Evolutionary conservation across 1,284 basidiomycete species (phyloP), one percentile per base, ranked within the genome.

Genomic region (Fistulinella cinereoalba): DNA sequence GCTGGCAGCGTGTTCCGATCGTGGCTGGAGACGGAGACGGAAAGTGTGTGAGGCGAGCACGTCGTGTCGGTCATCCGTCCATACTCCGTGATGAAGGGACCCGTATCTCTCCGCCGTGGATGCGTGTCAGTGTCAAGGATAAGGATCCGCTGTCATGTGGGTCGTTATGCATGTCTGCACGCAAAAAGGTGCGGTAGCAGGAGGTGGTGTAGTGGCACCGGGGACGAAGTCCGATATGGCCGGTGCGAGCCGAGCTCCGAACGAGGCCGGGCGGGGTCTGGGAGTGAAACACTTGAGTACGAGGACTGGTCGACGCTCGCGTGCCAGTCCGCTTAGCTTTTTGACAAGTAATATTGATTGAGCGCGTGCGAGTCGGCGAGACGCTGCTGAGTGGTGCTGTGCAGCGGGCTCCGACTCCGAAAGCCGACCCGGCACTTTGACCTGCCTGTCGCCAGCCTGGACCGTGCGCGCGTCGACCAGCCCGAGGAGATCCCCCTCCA

Each of bases 401-500:
- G 12, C 25, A 27, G 25, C 12, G 7, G 12, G 12, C 9, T 8
- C n/a, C n/a, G 16, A n/a, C 8, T 33, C 18, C 34, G 34, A 21
- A 22, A 36, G 34, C 34, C 11, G 34, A n/a, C 21, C 12, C 22
- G 22, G 10, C 24, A 28, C 33, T 39, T 31, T 2, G 34, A 32
- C 29, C 36, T 31, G 42, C 19, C 37, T 56, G 31, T 23, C 47
- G 16, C 44, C 22, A n/a, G n/a, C n/a, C n/a, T n/a, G n/a, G n/a
- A n/a, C n/a, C n/a, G n/a, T n/a, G n/a, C n/a, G n/a, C n/a, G n/a
- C n/a, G n/a, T n/a, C n/a, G n/a, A n/a, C n/a, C n/a, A n/a, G n/a
- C n/a, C n/a, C 2, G 64, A 67, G 55, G 54, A 62, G 38, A 63
- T 63, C 5, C 63, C 63, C 12, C 50, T 67, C 23, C 60, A 16